Evolutionary conservation across 1,139 yeast genomes (phyloP).

Genomic region (Trichomonascaceae sp.): DNA sequence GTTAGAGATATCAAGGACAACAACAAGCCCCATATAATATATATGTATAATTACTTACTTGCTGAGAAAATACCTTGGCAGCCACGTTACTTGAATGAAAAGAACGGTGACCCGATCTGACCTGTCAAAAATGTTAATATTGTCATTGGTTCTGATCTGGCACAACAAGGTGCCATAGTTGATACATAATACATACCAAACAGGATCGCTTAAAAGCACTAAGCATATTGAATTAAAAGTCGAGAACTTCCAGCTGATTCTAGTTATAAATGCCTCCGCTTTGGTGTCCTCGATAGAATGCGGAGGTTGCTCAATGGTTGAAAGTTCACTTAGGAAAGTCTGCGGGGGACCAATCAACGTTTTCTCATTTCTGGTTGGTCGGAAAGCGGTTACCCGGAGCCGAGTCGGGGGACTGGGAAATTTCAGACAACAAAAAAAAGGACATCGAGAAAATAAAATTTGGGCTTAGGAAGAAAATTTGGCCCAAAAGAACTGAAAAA

Average conservation of each 20-base stretch:
- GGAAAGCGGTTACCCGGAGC: slow-evolving; percentile 1
- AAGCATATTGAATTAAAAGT: slow-evolving; percentile 16
- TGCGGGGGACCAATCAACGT: slow-evolving; percentile 1
- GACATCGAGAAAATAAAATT: background rate
- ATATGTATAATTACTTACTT: slow-evolving; percentile 18
- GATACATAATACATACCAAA: slow-evolving; percentile 20
- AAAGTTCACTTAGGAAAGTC: background rate
- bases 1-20: too few relatives aligned
- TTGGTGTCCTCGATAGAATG: background rate
- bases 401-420: background rate
- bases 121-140: slow-evolving; percentile 1
- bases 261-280: background rate
- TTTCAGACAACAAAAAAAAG: too few relatives aligned
- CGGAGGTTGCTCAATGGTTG: background rate
- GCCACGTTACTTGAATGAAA: slow-evolving; percentile 26
- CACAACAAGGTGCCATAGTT: too few relatives aligned
- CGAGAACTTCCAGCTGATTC: background rate
- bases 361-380: slow-evolving; percentile 8
- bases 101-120: slow-evolving; percentile 14
- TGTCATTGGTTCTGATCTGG: too few relatives aligned
- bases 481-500: background rate
- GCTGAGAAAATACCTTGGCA: slow-evolving; percentile 25
- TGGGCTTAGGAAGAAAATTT: too few relatives aligned
- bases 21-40: too few relatives aligned
- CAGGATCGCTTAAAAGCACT: slow-evolving; percentile 23